A percentile compares a stretch with the other conserved stretches of the same genome.
Conservation (phyloP, 352 stramenopile species). For the Globisporangium rhizosaccharum region DNA sequence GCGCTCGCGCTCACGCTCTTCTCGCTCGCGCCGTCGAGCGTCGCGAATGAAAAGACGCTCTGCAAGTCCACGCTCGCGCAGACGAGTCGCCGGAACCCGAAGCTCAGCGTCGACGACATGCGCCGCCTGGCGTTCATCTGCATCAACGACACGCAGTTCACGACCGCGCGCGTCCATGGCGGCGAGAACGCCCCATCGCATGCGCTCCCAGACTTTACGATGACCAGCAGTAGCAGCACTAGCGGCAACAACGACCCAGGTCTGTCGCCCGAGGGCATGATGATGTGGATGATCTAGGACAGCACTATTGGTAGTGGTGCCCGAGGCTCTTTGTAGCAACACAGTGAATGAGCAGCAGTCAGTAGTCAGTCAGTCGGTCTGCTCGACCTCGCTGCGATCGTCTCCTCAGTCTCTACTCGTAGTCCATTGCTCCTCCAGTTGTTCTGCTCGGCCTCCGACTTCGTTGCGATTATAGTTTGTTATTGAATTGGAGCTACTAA, state of each 20-base stretch:
- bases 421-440: too few relatives aligned
- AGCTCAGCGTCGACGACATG: constrained; percentile 69
- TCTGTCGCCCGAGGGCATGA: constrained; percentile 73
- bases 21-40: constrained; percentile 65
- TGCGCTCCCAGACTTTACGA: constrained; percentile 60
- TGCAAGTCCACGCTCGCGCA: constrained; percentile 62
- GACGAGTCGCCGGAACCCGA: constrained; percentile 57
- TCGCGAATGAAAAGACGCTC: constrained; percentile 64
- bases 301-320: too few relatives aligned
- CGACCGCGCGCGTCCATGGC: constrained; percentile 32
- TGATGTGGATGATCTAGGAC: constrained; percentile 84
- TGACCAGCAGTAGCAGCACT: constrained; percentile 25
- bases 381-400: too few relatives aligned
- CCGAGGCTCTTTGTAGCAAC: too few relatives aligned
- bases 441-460: too few relatives aligned
- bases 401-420: too few relatives aligned
- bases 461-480: too few relatives aligned
- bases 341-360: too few relatives aligned
- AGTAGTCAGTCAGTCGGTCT: too few relatives aligned
- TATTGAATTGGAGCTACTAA: too few relatives aligned
- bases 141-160: constrained; percentile 80
- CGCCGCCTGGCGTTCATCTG: constrained; percentile 71
- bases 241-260: constrained; percentile 28
- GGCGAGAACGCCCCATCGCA: constrained; percentile 39
- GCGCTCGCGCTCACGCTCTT: constrained; percentile 71